Conservation (phyloP, 2,329 filamentous ascomycete genomes). For the Amesomyces nigricolor region DNA sequence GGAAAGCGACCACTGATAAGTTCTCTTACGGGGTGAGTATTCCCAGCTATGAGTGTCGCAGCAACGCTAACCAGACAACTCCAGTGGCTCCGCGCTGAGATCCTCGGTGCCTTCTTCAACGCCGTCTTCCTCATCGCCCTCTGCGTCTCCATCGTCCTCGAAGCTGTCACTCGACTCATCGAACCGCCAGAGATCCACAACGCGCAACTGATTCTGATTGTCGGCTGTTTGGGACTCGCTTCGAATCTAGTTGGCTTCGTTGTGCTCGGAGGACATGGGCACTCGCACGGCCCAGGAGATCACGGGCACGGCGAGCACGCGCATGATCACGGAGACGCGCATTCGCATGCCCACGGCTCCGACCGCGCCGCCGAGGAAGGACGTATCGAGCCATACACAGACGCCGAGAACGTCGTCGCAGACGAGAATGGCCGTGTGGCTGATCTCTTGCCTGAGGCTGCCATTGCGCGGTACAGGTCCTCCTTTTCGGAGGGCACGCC, state of each 20-base stretch:
- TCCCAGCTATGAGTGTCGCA: background rate
- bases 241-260: slow-evolving; percentile 88
- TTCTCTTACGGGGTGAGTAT: slow-evolving; percentile 85
- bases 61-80: too few relatives aligned
- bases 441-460: slow-evolving; percentile 58
- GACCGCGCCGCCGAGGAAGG: slow-evolving; percentile 44
- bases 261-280: slow-evolving; percentile 88
- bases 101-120: slow-evolving; percentile 91
- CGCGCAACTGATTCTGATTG: slow-evolving; percentile 80
- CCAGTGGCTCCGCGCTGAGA: slow-evolving; percentile 95
- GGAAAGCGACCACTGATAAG: slow-evolving; percentile 77
- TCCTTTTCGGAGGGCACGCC: slow-evolving; percentile 32
- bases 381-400: slow-evolving; percentile 40
- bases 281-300: slow-evolving; percentile 62
- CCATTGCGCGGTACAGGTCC: slow-evolving; percentile 42
- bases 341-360: slow-evolving; percentile 19
- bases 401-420: slow-evolving; percentile 37
- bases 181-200: slow-evolving; percentile 84
- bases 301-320: slow-evolving; percentile 48
- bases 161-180: slow-evolving; percentile 86
- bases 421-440: slow-evolving; percentile 55
- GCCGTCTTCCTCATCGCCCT: slow-evolving; percentile 95
- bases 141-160: slow-evolving; percentile 92
- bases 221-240: slow-evolving; percentile 76
- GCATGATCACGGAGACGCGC: slow-evolving; percentile 26